Conservation (phyloP, 106 monocot species). For the Ottelia alismoides region DNA sequence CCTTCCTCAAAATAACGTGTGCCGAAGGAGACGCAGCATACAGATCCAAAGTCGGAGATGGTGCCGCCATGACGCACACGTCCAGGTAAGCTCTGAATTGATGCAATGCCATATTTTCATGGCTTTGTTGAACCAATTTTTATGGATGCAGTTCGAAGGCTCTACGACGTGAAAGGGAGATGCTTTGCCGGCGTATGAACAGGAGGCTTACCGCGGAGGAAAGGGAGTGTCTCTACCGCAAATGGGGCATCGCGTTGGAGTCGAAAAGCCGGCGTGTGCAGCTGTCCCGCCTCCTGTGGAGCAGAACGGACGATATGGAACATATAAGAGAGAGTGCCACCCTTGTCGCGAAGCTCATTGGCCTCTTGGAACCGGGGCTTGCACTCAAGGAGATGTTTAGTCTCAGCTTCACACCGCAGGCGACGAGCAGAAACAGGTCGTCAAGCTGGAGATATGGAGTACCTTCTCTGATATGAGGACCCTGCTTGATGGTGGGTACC, state of each 20-base stretch:
- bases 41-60: slow-evolving; percentile 10
- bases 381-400: slow-evolving; percentile 91
- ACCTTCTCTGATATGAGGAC: too few relatives aligned
- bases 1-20: slow-evolving; percentile 49
- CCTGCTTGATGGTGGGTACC: too few relatives aligned
- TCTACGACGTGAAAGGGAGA: slow-evolving; percentile 66
- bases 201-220: slow-evolving; percentile 38
- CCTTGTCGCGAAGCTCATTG: slow-evolving; percentile 65
- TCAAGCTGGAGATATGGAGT: slow-evolving; percentile 47
- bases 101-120: too few relatives aligned
- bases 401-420: slow-evolving; percentile 63
- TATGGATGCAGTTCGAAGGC: slow-evolving; percentile 45
- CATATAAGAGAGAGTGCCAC: slow-evolving; percentile 79
- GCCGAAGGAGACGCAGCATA: slow-evolving; percentile 14
- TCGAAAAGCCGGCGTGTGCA: slow-evolving; percentile 77
- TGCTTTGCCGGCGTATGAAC: slow-evolving; percentile 62
- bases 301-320: slow-evolving; percentile 38
- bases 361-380: slow-evolving; percentile 45
- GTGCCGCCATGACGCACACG: slow-evolving; percentile 12
- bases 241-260: slow-evolving; percentile 72
- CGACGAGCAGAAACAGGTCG: slow-evolving; percentile 23
- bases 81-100: slow-evolving; percentile 55
- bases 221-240: slow-evolving; percentile 59
- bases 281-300: slow-evolving; percentile 59
- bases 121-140: too few relatives aligned